Conservation (phyloP, 371 early-diverging fungal genomes). For the Dipsacomyces acuminosporus region DNA sequence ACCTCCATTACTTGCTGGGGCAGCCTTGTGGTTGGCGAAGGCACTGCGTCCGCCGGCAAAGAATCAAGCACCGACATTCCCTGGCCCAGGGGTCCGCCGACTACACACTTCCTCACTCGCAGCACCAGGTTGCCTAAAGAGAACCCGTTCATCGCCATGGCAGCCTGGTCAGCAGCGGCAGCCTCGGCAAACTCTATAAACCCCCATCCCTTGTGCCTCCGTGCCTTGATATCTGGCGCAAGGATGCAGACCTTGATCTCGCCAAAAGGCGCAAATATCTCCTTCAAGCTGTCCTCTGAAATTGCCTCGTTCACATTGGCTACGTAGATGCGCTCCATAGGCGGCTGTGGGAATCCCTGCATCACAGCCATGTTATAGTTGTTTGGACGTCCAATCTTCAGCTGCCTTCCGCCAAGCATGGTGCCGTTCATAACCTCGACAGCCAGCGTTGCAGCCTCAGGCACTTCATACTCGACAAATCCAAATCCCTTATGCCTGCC, state of each 20-base stretch:
- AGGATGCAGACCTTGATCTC: slow-evolving; percentile 58
- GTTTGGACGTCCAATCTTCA: slow-evolving; percentile 65
- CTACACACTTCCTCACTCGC: slow-evolving; percentile 59
- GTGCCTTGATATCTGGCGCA: slow-evolving; percentile 54
- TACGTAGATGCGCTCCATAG: slow-evolving; percentile 60
- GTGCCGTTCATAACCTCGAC: slow-evolving; percentile 60
- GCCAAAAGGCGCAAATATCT: slow-evolving; percentile 76
- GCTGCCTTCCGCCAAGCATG: slow-evolving; percentile 59
- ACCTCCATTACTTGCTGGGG: slow-evolving; percentile 33
- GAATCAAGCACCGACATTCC: slow-evolving; percentile 69
- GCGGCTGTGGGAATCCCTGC: slow-evolving; percentile 52
- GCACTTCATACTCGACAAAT: slow-evolving; percentile 79
- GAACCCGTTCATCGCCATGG: slow-evolving; percentile 67
- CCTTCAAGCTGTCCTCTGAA: slow-evolving; percentile 59
- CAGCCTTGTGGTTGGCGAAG: slow-evolving; percentile 14
- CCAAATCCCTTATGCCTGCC: slow-evolving; percentile 81
- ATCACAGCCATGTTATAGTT: slow-evolving; percentile 52
- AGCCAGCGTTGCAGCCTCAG: slow-evolving; percentile 74
- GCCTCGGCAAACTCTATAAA: slow-evolving; percentile 63
- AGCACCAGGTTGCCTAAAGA: slow-evolving; percentile 65
- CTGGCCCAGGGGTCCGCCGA: slow-evolving; percentile 74
- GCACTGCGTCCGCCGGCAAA: slow-evolving; percentile 39
- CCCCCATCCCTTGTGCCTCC: slow-evolving; percentile 67
- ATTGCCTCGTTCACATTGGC: slow-evolving; percentile 72
- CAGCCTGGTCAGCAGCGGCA: slow-evolving; percentile 53